Evolutionary conservation across 192 early-diverging fungal species (phyloP), one percentile per base, ranked within the genome.

Genomic region (Entomortierella chlamydospora): DNA sequence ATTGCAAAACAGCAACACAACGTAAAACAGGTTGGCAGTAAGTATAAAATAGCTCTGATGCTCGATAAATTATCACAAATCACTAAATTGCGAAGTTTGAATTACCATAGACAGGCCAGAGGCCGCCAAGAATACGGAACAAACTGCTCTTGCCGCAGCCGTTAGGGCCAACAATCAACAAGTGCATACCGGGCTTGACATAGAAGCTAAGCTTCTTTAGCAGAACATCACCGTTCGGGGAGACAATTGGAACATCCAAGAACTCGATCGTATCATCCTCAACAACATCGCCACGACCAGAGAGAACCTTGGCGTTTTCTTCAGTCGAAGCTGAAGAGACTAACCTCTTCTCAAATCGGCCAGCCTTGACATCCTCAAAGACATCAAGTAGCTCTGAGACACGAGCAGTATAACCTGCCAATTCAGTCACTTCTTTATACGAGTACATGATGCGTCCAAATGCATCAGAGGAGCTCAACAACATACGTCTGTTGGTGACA

Each of bases 91-190:
- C 60, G 9, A 2, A 60, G 28, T 61, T 47, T 37, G n/a, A 7
- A 59, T 59, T 78, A 88, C 93, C 96, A 84, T 95, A 99, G 22
- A 95, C 91, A 23, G 97, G 96, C 98, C 97, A 99, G 61, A 99
- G 87, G 0, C 95, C 95, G 59, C 94, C 95, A 9, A 99, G 85
- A 64, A 99, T 96, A 60, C 97, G 95, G 88, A 99, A 97, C 76
- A 99, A 84, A 47, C 95, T 95, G 25, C 92, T 92, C 84, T 97
- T 97, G 58, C 97, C 97, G 61, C 93, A 94, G 10, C 98, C 97
- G 80, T 98, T 99, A 60, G 96, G 96, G 1, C 97, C 98, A 31
- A 95, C 90, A 73, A 98, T 95, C 72, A 99, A 85, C 42, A 97
- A 81, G 72, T 98, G 94, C 86, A 91, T 93, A 37, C 98, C 96